Conservation (phyloP, 345 rosid genomes). For the Tarenaya hassleriana region DNA sequence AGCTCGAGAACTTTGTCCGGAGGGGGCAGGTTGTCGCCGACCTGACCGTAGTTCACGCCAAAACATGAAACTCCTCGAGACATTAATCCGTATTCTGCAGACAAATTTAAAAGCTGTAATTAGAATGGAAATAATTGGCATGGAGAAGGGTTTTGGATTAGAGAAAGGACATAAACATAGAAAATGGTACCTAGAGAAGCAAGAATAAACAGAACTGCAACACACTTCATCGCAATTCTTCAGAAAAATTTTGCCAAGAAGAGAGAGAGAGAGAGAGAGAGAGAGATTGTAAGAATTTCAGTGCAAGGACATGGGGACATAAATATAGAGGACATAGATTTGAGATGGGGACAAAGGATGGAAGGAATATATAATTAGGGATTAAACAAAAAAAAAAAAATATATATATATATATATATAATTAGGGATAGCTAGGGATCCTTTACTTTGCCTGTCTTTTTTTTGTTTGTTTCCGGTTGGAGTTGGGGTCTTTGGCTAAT, state of each 20-base stretch:
- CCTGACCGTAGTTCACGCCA: slow-evolving; percentile 96
- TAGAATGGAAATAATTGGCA: background rate
- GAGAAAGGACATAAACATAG: too few relatives aligned
- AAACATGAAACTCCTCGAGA: slow-evolving; percentile 44
- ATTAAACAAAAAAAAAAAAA: too few relatives aligned
- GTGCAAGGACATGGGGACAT: slow-evolving; percentile 18
- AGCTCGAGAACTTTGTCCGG: slow-evolving; percentile 55
- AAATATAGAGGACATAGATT: slow-evolving; percentile 21
- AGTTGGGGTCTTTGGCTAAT: slow-evolving; percentile 15
- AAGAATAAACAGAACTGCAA: slow-evolving; percentile 35
- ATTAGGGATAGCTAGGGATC: too few relatives aligned
- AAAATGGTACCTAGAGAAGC: slow-evolving; percentile 42
- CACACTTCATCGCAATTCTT: slow-evolving; percentile 25
- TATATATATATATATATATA: too few relatives aligned
- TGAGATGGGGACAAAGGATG: slow-evolving; percentile 20
- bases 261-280: slow-evolving; percentile 11
- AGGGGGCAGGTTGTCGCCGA: slow-evolving; percentile 79
- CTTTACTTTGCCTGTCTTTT: slow-evolving; percentile 50
- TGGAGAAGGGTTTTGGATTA: slow-evolving; percentile 1
- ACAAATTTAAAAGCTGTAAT: background rate
- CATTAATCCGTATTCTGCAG: slow-evolving; percentile 40
- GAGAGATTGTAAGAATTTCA: slow-evolving; percentile 25
- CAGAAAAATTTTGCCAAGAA: slow-evolving; percentile 30
- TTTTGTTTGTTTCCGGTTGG: slow-evolving; percentile 6
- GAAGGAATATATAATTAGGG: slow-evolving; percentile 19